Conservation (phyloP, 129 eudicot genomes). For the Escallonia herrerae region DNA sequence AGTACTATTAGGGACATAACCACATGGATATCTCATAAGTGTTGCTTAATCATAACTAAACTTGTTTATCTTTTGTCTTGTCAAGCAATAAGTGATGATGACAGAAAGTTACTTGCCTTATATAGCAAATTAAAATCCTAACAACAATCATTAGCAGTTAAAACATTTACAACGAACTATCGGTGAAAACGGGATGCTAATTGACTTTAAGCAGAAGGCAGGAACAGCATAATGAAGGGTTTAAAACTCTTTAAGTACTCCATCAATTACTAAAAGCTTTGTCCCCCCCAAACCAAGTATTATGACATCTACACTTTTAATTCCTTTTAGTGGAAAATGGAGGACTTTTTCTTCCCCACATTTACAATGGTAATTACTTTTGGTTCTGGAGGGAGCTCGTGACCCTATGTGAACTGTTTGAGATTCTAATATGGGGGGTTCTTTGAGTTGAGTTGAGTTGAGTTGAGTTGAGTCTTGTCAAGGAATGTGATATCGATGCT, state of each 20-base stretch:
- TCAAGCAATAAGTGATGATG: slow-evolving; percentile 33
- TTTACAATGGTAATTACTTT: neutral
- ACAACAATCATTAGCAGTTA: slow-evolving; percentile 18
- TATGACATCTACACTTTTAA: neutral
- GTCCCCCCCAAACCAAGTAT: neutral
- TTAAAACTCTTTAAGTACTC: no score
- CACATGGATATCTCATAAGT: slow-evolving; percentile 47
- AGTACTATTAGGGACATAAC: neutral
- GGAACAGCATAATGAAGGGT: no score
- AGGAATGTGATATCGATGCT: neutral
- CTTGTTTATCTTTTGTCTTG: slow-evolving; percentile 45
- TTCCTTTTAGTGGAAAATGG: neutral
- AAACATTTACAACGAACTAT: neutral
- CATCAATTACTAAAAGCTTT: neutral
- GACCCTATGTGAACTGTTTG: no score
- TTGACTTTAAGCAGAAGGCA: no score
- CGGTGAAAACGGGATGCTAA: no score
- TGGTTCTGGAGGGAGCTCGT: no score
- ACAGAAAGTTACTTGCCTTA: slow-evolving; percentile 13
- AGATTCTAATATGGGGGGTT: no score
- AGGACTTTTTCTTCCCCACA: neutral
- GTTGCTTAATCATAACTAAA: slow-evolving; percentile 44
- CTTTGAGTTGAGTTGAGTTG: neutral
- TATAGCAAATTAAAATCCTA: slow-evolving; percentile 24
- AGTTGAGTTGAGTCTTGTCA: slow-evolving; percentile 1